Evolutionary conservation across 2,329 filamentous ascomycete species (phyloP), one percentile per base, ranked within the genome.

Genomic region (Diaporthe citri): DNA sequence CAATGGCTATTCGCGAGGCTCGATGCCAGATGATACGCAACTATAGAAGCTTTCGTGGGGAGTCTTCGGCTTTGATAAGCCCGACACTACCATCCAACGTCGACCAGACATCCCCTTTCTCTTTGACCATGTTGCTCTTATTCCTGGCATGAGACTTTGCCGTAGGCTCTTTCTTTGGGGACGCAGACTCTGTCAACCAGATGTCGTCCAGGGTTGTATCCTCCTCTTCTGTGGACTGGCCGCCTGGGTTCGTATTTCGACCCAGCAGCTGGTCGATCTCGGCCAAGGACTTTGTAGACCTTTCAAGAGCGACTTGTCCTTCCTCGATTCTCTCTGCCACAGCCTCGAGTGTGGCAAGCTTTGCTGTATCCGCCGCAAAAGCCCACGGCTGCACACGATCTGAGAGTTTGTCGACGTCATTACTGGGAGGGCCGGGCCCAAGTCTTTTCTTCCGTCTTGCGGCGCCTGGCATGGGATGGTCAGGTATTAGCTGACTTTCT

Each of bases 321-420:
- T 87, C 84, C 71, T 93, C 90, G 3, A 93, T 86, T 76, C 87
- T 89, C 79, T 92, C 90, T 12, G 89, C 88, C 15, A 93, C 88
- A 12, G 84, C 82, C 78, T 92, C 90, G 15, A 91, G 85, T 1
- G 88, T 91, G 2, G 86, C 83, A 72, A 91, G 89, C 78, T 91
- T 91, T 77, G 90, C 90, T 4, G 89, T 86, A 73, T 92, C 88
- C 1, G 90, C 88, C 1, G 91, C 90, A 78, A 86, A 87, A 12
- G 90, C 86, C 91, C 91, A 93, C 13, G 88, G 88, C 76, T 87
- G 86, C 66, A 90, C 85, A 57, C 86, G 85, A 43, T 80, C 82
- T 28, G 85, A 83, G 4, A 87, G 81, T 57, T 86, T 84, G 22
- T 84, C 80, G 31, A 82, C 82, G 69, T 86, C 84, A 1, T 83